These are phyloP conservation scores for Bonnemaisonia californica DNA, from an alignment of 31 red algal genomes.

Conservation along the genomic window DNA sequence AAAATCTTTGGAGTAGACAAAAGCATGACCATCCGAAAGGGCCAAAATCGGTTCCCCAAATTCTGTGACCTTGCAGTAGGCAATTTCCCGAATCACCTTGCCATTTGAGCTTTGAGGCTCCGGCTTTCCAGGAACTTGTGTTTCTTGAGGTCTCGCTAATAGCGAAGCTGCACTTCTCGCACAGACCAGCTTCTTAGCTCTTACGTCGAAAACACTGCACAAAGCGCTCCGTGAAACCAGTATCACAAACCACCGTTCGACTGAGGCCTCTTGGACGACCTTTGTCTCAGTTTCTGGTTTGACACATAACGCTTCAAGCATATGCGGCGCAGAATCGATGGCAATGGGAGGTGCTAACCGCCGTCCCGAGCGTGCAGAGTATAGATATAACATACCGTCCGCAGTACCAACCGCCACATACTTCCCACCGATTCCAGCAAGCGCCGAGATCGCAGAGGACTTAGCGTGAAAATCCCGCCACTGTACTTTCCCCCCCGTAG, in stretches of 20 bases:
- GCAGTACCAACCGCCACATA: conserved; percentile 69
- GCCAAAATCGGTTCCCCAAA: conserved; percentile 69
- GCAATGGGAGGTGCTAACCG: conserved; percentile 76
- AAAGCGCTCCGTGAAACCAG: conserved; percentile 69
- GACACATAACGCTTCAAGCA: conserved; percentile 64
- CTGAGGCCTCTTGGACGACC: not conserved
- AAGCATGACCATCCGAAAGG: conserved; percentile 78
- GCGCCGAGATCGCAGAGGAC: conserved; percentile 44
- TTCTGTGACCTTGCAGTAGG: conserved; percentile 57
- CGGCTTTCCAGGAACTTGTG: conserved; percentile 1
- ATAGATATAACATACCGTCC: conserved; percentile 77
- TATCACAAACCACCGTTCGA: conserved; percentile 60
- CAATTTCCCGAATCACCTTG: conserved; percentile 50
- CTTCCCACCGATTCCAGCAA: conserved; percentile 57
- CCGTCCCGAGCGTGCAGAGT: conserved; percentile 62
- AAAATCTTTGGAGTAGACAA: conserved; percentile 65
- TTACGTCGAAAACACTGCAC: conserved; percentile 75
- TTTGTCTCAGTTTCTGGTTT: not conserved
- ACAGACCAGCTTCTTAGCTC: conserved; percentile 64
- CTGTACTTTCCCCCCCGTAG: conserved; percentile 35
- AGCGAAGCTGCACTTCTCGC: conserved; percentile 75
- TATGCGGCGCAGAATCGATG: conserved; percentile 79
- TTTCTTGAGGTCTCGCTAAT: conserved; percentile 53
- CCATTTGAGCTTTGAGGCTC: conserved; percentile 7
- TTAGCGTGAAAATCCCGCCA: conserved; percentile 80